Percentiles rank a stretch among this genome's conserved stretches.
Conservation (phyloP, 2,329 filamentous ascomycete genomes). For the Cladophialophora psammophila region DNA sequence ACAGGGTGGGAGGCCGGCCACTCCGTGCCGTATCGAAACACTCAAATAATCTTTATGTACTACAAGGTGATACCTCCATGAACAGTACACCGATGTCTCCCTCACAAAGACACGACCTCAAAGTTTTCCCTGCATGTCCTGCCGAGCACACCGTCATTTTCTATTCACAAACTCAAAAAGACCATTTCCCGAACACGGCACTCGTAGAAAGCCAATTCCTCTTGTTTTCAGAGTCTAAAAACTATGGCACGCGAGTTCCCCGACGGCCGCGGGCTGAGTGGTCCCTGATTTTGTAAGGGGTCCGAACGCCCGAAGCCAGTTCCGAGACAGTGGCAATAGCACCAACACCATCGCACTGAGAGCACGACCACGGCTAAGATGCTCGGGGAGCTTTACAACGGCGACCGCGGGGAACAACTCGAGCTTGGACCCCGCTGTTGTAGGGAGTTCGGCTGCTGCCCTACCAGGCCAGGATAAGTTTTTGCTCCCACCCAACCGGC, state of each 20-base stretch:
- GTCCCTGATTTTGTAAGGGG: not conserved
- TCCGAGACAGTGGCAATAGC: not conserved
- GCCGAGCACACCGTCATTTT: not conserved
- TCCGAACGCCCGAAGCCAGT: not conserved
- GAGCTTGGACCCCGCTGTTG: not conserved
- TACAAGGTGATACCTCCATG: slow-evolving; percentile 12
- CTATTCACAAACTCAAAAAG: not conserved
- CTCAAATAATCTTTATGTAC: slow-evolving; percentile 20
- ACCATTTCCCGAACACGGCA: not conserved
- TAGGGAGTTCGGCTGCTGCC: not conserved
- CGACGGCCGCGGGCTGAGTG: not conserved
- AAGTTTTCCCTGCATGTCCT: not conserved
- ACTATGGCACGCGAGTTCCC: not conserved
- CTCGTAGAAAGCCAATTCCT: not conserved
- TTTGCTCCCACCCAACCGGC: not conserved
- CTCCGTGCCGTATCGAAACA: slow-evolving; percentile 9
- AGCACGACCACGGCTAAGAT: not conserved
- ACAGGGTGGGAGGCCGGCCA: slow-evolving; percentile 18
- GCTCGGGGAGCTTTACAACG: not conserved
- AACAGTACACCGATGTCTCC: slow-evolving; percentile 6
- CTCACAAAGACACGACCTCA: slow-evolving; percentile 1
- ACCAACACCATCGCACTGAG: not conserved
- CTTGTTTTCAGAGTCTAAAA: not conserved
- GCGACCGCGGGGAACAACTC: slow-evolving; percentile 9
- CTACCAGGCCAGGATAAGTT: not conserved